Conservation (phyloP, 805 yeast species). For the Teunomyces pallodes region DNA sequence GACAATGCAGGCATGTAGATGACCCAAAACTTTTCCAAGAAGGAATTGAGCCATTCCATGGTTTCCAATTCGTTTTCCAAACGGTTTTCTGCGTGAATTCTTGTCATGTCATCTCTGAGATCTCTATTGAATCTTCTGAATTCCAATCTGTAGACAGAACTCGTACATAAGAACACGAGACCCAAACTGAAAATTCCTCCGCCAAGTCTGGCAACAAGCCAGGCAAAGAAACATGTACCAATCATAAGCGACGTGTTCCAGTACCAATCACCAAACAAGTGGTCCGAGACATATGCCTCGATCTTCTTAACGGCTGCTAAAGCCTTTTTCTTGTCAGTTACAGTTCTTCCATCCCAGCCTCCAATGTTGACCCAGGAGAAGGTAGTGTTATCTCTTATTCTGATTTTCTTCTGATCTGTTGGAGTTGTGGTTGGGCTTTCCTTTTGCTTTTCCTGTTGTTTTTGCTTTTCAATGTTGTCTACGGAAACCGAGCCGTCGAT, state of each 20-base stretch:
- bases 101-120: conserved; percentile 70
- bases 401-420: conserved; percentile 8
- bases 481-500: conserved; percentile 11
- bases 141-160: conserved; percentile 69
- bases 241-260: conserved; percentile 62
- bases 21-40: conserved; percentile 80
- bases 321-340: conserved; percentile 23
- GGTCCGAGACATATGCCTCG: conserved; percentile 63
- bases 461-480: conserved; percentile 1
- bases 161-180: conserved; percentile 57
- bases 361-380: conserved; percentile 44
- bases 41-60: conserved; percentile 78
- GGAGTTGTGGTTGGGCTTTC: not conserved
- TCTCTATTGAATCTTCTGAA: conserved; percentile 73
- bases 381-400: conserved; percentile 28
- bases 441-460: not conserved
- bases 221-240: conserved; percentile 71
- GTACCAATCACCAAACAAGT: conserved; percentile 68
- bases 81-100: conserved; percentile 61
- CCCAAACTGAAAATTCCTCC: conserved; percentile 63
- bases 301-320: conserved; percentile 34
- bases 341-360: conserved; percentile 26
- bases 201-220: conserved; percentile 62
- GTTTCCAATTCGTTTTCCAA: conserved; percentile 66
- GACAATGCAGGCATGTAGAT: conserved; percentile 84